Evolutionary conservation across 2,329 filamentous ascomycete species (phyloP).

Genomic region (Ophiostoma populinum): DNA sequence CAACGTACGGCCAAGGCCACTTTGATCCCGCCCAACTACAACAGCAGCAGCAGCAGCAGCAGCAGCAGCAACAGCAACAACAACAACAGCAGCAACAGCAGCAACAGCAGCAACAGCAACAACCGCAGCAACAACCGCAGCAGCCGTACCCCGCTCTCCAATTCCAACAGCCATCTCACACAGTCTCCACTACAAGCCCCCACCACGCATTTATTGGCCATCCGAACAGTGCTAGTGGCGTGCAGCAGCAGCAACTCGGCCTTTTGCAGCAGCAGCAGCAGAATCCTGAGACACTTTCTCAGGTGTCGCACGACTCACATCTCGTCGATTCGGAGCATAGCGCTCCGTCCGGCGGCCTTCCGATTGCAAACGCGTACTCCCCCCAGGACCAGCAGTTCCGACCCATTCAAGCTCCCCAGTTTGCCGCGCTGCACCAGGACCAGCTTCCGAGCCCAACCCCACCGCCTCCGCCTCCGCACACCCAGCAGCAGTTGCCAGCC

Average conservation of each 20-base stretch:
- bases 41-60: slow-evolving; percentile 16
- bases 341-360: slow-evolving; percentile 22
- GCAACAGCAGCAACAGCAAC: too few species aligned
- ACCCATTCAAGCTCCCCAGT: background rate
- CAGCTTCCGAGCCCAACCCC: background rate
- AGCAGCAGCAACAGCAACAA: too few species aligned
- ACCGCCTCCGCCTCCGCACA: slow-evolving; percentile 1
- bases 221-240: slow-evolving; percentile 13
- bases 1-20: slow-evolving; percentile 17
- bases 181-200: slow-evolving; percentile 14
- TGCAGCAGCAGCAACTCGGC: slow-evolving; percentile 14
- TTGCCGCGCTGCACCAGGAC: slow-evolving; percentile 10
- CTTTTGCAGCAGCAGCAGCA: slow-evolving; percentile 18
- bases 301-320: slow-evolving; percentile 44
- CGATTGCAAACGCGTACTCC: slow-evolving; percentile 16
- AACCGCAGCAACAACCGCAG: slow-evolving; percentile 16
- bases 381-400: slow-evolving; percentile 18
- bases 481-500: slow-evolving; percentile 13
- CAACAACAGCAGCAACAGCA: slow-evolving; percentile 17
- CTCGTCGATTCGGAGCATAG: slow-evolving; percentile 30
- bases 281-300: slow-evolving; percentile 43
- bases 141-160: slow-evolving; percentile 17
- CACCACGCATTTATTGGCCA: slow-evolving; percentile 20
- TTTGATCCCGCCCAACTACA: slow-evolving; percentile 20
- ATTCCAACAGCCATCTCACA: slow-evolving; percentile 10